Evolutionary conservation across 148 eudicot species (phyloP).

Genomic region (Arctostaphylos glauca): DNA sequence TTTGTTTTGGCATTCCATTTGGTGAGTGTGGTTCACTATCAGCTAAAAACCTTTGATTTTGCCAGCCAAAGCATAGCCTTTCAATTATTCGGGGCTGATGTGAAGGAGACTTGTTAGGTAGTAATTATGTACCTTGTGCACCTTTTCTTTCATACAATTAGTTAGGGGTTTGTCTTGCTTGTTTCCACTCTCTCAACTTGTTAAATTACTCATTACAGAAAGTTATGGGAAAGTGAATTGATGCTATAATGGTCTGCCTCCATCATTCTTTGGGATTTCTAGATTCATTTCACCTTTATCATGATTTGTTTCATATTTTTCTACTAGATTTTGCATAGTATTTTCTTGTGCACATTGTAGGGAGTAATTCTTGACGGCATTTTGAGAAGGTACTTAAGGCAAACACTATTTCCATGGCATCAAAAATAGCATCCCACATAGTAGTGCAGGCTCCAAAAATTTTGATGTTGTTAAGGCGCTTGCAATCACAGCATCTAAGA

Average conservation of each 20-base stretch:
- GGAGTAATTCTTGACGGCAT: not conserved
- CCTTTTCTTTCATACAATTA: not conserved
- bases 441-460: no score
- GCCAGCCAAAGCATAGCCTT: not conserved
- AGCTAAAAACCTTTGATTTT: not conserved
- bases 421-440: no score
- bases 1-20: constrained; percentile 89
- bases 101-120: not conserved
- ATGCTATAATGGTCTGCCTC: not conserved
- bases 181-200: not conserved
- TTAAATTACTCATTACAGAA: not conserved
- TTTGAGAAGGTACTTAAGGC: not conserved
- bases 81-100: not conserved
- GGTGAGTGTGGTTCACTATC: constrained; percentile 47
- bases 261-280: not conserved
- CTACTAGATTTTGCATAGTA: not conserved
- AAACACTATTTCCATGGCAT: not conserved
- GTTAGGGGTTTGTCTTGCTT: not conserved
- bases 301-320: not conserved
- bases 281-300: not conserved
- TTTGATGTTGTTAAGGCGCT: no score
- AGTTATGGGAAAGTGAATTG: not conserved
- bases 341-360: not conserved
- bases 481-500: not conserved
- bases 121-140: not conserved